Evolutionary conservation across 371 early-diverging fungal species (phyloP), one percentile per base, ranked within the genome.

Genomic region (Zancudomyces culisetae): DNA sequence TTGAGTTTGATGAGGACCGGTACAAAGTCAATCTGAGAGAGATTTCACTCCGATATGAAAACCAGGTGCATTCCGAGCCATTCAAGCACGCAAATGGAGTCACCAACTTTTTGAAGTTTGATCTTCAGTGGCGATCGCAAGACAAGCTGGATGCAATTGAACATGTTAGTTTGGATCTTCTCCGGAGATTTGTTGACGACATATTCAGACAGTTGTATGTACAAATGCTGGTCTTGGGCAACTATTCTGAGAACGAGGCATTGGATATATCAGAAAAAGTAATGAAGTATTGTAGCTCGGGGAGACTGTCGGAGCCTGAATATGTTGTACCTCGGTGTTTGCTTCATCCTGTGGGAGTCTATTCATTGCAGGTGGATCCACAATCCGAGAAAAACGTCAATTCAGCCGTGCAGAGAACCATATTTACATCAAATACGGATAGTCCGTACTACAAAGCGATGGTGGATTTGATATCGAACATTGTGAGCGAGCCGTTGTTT

Each of bases 401-500:
- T 54, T 91, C 90, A 60, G 85, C 87, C 2, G 86, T 87, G 10
- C 80, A 91, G 28, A 82, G 89, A 52, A 87, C 48, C 55, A 59
- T 65, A 6, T 60, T 52, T 45, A 29, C 55, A 12, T 60, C 62
- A 6, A 24, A 18, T 19, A 27, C 49, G 22, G 51, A 47, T 27
- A 57, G 56, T 53, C 46, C 20, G 18, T 53, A 27, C 10, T 63
- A 73, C n/a, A 76, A 85, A 27, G 80, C 79, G 2, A 65, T 71
- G n/a, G 56, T 81, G 24, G 74, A 74, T 24, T 64, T 96, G 26
- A 53, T 88, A 56, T 72, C 77, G 0, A 84, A 87, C 55, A 80
- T 94, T 21, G 66, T 79, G 2, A 70, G 77, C 51, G 91, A 93
- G 61, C 89, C 93, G 13, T 86, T 80, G 58, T 96, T 92, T 67